Evolutionary conservation across 345 rosid species (phyloP).

Genomic region (Carallia pectinifolia): DNA sequence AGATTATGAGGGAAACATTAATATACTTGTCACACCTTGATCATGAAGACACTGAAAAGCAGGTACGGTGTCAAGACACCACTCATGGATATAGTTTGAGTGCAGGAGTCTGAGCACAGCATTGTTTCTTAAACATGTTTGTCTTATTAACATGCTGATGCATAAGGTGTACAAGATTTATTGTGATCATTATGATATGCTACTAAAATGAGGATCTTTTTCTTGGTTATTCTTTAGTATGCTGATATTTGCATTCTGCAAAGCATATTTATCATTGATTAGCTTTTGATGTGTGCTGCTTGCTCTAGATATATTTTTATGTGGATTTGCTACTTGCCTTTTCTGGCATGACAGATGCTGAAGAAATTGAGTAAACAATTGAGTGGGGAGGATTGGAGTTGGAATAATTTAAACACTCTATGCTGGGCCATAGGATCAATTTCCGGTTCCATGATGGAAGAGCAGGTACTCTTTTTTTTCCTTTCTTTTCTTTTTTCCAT

Average conservation of each 20-base stretch:
- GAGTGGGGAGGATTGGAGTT: slow-evolving; percentile 97
- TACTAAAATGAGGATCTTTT: too few species aligned
- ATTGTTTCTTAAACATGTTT: too few species aligned
- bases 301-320: not conserved
- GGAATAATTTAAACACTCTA: slow-evolving; percentile 92
- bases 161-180: too few species aligned
- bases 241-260: too few species aligned
- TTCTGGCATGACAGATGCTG: slow-evolving; percentile 59
- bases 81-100: not conserved
- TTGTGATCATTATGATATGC: too few species aligned
- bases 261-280: not conserved
- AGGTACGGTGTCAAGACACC: slow-evolving; percentile 42
- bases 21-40: slow-evolving; percentile 95
- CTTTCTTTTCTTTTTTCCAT: not conserved
- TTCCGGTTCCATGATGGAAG: slow-evolving; percentile 98
- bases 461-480: slow-evolving; percentile 57
- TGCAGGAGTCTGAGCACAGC: not conserved
- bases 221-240: too few species aligned
- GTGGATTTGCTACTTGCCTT: slow-evolving; percentile 8
- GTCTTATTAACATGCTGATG: too few species aligned
- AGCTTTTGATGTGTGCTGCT: not conserved
- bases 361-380: slow-evolving; percentile 91
- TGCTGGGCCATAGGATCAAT: slow-evolving; percentile 99
- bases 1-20: slow-evolving; percentile 97
- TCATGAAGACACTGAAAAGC: slow-evolving; percentile 97